A percentile compares a stretch with the other conserved stretches of the same genome.
These are phyloP conservation scores for Rhododendron kiyosumense DNA, from an alignment of 148 eudicot species.

Conservation along the genomic window DNA sequence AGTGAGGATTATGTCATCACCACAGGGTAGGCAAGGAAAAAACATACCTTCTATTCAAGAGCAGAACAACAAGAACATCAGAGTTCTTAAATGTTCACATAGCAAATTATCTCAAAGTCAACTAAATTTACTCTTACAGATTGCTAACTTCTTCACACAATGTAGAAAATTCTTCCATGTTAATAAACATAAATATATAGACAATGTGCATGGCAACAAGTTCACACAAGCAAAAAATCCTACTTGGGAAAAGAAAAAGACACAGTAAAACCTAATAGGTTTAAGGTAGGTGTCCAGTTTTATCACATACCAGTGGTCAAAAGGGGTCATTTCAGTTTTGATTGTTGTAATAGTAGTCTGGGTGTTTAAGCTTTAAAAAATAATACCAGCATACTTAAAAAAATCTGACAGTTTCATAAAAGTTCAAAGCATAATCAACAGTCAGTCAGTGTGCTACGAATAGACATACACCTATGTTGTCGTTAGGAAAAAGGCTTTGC, in stretches of 20 bases:
- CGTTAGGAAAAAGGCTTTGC: neutral
- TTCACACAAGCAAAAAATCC: neutral
- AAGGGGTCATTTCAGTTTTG: neutral
- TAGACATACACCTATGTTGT: neutral
- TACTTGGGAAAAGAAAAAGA: neutral
- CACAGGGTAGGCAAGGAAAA: neutral
- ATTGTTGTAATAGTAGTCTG: neutral
- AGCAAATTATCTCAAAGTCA: neutral
- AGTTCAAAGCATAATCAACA: neutral
- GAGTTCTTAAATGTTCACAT: neutral
- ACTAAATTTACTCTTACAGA: neutral
- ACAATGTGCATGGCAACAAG: neutral
- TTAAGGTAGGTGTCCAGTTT: neutral
- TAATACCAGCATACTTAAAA: neutral
- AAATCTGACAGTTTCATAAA: neutral
- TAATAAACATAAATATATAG: neutral
- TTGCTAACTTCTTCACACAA: neutral
- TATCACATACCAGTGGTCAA: neutral
- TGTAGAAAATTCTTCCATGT: neutral
- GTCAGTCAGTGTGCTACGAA: neutral
- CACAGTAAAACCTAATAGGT: neutral
- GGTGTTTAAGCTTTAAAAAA: neutral
- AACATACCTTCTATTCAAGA: conserved; percentile 7
- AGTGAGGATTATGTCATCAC: neutral
- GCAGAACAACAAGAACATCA: neutral